Percentiles rank a stretch among this genome's conserved stretches.
phyloP scores from a whole-genome alignment of 805 yeast species.

The Pichia nakasei region DNA sequence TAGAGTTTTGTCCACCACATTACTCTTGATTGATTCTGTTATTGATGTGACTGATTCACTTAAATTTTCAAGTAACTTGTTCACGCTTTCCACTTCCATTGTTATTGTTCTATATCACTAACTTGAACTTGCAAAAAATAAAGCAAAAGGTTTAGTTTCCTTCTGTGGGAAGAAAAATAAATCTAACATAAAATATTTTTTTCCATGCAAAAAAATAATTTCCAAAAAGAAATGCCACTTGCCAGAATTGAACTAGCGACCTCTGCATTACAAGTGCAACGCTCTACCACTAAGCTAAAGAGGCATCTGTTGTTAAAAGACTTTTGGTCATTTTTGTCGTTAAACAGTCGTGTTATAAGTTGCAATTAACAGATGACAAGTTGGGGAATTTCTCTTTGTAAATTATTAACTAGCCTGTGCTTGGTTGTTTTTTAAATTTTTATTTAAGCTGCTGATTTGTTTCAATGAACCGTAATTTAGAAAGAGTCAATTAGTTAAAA shows the following conservation, averaged over 20 bases:
- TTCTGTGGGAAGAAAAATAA: no score
- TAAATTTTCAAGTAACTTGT: constrained; percentile 5
- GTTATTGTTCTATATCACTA: not conserved
- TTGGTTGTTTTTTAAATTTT: no score
- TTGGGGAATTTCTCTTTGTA: no score
- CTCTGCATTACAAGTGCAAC: constrained; percentile 99
- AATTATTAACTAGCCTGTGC: no score
- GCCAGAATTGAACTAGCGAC: constrained; percentile 93
- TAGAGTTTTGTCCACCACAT: constrained; percentile 8
- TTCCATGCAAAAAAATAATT: constrained; percentile 8
- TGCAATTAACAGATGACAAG: no score
- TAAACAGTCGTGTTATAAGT: no score
- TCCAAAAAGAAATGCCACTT: constrained; percentile 45
- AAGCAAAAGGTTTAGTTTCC: no score
- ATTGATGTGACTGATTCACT: not conserved
- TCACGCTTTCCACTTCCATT: constrained; percentile 9
- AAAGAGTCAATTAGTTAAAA: no score
- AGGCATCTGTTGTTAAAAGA: constrained; percentile 39
- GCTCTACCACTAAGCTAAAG: constrained; percentile 99
- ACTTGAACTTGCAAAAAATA: no score
- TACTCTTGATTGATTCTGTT: not conserved
- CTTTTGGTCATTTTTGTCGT: not conserved
- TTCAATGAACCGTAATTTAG: no score
- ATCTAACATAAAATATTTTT: not conserved
- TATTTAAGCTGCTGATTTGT: no score